A percentile compares a stretch with the other conserved stretches of the same genome.
Evolutionary conservation across 2,329 filamentous ascomycete species (phyloP).

Genomic region (Kalaharituber pfeilii): DNA sequence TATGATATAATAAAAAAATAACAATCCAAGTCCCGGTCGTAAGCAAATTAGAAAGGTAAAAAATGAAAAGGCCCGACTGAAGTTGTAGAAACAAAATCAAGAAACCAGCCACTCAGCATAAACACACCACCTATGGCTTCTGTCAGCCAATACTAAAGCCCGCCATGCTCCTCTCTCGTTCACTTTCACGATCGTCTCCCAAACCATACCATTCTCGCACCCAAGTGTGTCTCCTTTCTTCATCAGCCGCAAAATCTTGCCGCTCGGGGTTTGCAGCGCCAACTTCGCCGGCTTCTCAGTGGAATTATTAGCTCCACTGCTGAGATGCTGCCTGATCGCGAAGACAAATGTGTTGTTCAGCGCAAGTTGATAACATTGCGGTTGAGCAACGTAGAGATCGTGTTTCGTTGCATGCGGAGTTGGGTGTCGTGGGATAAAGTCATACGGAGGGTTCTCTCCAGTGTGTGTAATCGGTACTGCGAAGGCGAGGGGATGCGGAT

Average conservation of each 20-base stretch:
- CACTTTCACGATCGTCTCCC: conserved; percentile 86
- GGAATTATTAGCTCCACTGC: conserved; percentile 31
- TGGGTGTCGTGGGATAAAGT: conserved; percentile 82
- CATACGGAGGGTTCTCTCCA: conserved; percentile 83
- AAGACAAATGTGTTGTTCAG: conserved; percentile 98
- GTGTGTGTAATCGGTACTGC: conserved; percentile 78
- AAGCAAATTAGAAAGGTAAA: no score
- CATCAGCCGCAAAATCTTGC: conserved; percentile 82
- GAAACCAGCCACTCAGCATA: conserved; percentile 63
- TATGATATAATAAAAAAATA: no score
- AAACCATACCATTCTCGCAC: conserved; percentile 37
- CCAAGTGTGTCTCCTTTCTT: conserved; percentile 54
- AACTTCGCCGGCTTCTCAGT: conserved; percentile 70
- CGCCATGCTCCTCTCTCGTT: conserved; percentile 67
- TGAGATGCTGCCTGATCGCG: conserved; percentile 74
- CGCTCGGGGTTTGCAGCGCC: conserved; percentile 81
- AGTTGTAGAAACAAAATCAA: no score
- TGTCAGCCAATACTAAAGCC: conserved; percentile 63
- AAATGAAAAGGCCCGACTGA: no score
- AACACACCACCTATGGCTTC: conserved; percentile 77
- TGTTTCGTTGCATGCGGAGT: conserved; percentile 95
- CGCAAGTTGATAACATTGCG: conserved; percentile 73
- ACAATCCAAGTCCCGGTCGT: no score
- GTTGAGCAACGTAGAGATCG: conserved; percentile 91
- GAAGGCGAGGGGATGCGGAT: conserved; percentile 78